Percentiles rank a stretch among this genome's conserved stretches.
Conservation (phyloP, 2,329 filamentous ascomycete genomes). For the Botrytis cinerea region DNA sequence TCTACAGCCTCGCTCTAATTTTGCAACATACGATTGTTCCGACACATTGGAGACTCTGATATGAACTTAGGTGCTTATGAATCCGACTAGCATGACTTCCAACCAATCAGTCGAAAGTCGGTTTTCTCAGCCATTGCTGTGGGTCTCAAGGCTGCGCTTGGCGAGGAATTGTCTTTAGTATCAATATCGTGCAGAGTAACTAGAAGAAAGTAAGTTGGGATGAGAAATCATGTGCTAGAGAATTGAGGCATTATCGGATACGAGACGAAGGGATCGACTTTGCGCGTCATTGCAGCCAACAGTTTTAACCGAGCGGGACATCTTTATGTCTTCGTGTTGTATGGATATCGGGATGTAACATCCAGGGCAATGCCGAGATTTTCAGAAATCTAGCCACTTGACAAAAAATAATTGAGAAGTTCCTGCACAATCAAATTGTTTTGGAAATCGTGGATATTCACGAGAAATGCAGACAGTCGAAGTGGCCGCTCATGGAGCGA, state of each 20-base stretch:
- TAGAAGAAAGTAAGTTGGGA: neutral
- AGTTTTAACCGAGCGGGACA: neutral
- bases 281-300: neutral
- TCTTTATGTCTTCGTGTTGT: no score
- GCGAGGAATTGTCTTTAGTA: neutral
- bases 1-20: neutral
- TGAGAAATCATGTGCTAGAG: neutral
- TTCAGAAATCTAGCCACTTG: neutral
- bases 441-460: neutral
- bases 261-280: neutral
- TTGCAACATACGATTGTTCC: neutral
- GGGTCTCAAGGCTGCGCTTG: neutral
- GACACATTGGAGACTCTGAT: neutral
- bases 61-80: neutral
- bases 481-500: neutral
- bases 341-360: neutral
- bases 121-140: neutral
- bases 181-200: neutral
- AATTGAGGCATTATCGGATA: neutral
- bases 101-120: neutral
- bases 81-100: neutral
- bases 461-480: neutral
- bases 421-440: neutral
- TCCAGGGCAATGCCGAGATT: neutral
- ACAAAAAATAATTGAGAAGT: neutral